Percentiles rank a stretch among this genome's conserved stretches.
Evolutionary conservation across 1,284 basidiomycete species (phyloP).

Genomic region (Pascua sp.): DNA sequence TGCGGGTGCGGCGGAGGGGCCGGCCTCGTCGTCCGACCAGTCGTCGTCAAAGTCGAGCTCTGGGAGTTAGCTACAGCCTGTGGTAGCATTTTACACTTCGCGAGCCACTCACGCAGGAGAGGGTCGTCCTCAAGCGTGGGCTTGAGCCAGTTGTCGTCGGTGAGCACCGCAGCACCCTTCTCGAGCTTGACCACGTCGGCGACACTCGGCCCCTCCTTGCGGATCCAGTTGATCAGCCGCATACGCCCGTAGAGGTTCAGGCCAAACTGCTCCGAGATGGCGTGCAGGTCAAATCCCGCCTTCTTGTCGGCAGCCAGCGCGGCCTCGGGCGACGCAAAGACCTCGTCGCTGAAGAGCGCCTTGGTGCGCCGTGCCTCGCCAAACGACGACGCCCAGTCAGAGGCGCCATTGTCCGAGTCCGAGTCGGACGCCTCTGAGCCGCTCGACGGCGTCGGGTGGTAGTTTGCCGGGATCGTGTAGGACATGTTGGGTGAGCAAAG

Average conservation of each 20-base stretch:
- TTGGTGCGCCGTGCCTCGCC: conserved; percentile 53
- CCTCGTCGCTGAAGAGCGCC: conserved; percentile 75
- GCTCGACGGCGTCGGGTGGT: conserved; percentile 12
- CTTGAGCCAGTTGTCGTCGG: conserved; percentile 69
- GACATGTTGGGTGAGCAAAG: conserved; percentile 12
- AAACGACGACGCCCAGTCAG: conserved; percentile 43
- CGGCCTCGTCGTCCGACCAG: conserved; percentile 63
- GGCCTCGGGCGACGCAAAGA: conserved; percentile 61
- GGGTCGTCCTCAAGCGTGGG: conserved; percentile 80
- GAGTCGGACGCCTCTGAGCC: conserved; percentile 19
- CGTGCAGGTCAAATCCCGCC: conserved; percentile 48
- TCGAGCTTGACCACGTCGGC: conserved; percentile 3
- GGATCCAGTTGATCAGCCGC: conserved; percentile 79
- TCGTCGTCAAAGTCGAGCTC: conserved; percentile 60
- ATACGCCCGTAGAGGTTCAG: conserved; percentile 69
- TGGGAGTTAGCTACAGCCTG: conserved; percentile 29
- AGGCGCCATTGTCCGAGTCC: conserved; percentile 29
- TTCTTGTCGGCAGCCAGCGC: conserved; percentile 64
- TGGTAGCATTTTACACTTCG: conserved; percentile 34
- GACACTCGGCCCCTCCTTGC: conserved; percentile 54
- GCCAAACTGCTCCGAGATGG: conserved; percentile 31
- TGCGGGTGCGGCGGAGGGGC: conserved; percentile 17
- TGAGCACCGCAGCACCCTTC: conserved; percentile 47
- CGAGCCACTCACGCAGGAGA: conserved; percentile 65
- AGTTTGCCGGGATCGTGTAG: conserved; percentile 15